These are phyloP conservation scores for Dalbergia cultrata DNA, from an alignment of 306 rosid species.

Conservation along the genomic window DNA sequence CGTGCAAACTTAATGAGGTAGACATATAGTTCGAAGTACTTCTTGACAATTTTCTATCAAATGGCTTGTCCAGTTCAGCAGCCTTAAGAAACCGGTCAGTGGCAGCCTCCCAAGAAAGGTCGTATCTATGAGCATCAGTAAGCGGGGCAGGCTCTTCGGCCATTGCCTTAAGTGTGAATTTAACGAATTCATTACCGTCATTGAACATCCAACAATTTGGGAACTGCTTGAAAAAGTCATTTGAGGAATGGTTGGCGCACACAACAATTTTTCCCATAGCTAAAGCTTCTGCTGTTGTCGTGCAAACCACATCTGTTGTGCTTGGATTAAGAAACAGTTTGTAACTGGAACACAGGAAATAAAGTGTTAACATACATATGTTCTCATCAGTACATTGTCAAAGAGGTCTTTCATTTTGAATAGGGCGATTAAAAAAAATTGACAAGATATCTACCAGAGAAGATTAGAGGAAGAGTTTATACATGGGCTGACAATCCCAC, in stretches of 20 bases:
- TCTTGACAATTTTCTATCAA: slow-evolving; percentile 42
- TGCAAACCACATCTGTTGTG: slow-evolving; percentile 96
- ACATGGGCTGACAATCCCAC: not conserved
- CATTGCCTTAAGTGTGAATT: slow-evolving; percentile 66
- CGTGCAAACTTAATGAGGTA: slow-evolving; percentile 53
- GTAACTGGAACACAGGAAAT: slow-evolving; percentile 63
- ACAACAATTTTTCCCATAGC: slow-evolving; percentile 93
- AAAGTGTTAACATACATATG: slow-evolving; percentile 29
- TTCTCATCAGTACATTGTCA: slow-evolving; percentile 31
- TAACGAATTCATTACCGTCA: slow-evolving; percentile 62
- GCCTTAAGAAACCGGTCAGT: slow-evolving; percentile 79
- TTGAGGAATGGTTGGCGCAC: slow-evolving; percentile 90
- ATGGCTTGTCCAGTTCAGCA: slow-evolving; percentile 60
- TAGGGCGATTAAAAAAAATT: not conserved
- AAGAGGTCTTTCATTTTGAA: slow-evolving; percentile 8
- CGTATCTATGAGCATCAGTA: slow-evolving; percentile 68
- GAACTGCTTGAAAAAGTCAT: slow-evolving; percentile 96
- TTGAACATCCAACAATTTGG: slow-evolving; percentile 80
- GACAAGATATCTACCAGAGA: not conserved
- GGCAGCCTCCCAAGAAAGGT: slow-evolving; percentile 93
- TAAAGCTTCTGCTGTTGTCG: slow-evolving; percentile 98
- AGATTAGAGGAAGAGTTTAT: not conserved
- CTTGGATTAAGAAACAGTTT: slow-evolving; percentile 95
- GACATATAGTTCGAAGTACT: slow-evolving; percentile 62
- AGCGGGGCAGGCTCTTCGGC: slow-evolving; percentile 71